These are phyloP conservation scores for Fomitopsis serialis DNA, from an alignment of 768 basidiomycete genomes.

Conservation along the genomic window DNA sequence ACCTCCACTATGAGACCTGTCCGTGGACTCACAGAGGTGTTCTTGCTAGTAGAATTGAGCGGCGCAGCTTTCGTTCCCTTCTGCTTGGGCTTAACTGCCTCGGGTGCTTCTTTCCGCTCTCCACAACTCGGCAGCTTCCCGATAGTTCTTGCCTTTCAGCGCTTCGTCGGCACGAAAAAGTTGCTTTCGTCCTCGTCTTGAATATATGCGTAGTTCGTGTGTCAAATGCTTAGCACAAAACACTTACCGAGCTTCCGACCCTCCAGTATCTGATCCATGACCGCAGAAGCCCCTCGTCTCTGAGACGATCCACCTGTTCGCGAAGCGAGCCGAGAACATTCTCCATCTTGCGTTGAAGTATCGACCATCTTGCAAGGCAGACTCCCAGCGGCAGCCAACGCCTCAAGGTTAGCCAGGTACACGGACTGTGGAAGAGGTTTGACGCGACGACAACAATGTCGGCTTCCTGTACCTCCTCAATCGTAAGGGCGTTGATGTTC, in stretches of 20 bases:
- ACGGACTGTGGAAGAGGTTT: constrained; percentile 76
- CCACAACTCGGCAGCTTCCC: constrained; percentile 45
- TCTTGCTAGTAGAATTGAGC: background rate
- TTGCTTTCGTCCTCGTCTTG: constrained; percentile 49
- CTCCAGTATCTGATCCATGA: constrained; percentile 59
- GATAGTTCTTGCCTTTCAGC: constrained; percentile 75
- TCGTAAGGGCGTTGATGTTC: constrained; percentile 65
- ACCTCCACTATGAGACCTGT: constrained; percentile 49
- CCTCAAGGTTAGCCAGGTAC: constrained; percentile 72
- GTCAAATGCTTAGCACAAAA: background rate
- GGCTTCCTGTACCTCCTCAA: constrained; percentile 72
- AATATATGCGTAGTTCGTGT: constrained; percentile 12
- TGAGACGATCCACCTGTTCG: constrained; percentile 63
- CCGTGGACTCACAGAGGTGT: constrained; percentile 3
- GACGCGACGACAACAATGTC: constrained; percentile 86
- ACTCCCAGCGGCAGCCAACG: constrained; percentile 60
- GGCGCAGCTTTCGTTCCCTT: background rate
- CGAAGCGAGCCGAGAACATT: constrained; percentile 51
- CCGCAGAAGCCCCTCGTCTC: constrained; percentile 59
- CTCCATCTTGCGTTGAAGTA: constrained; percentile 86
- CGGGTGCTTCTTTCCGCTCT: constrained; percentile 5
- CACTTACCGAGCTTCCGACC: constrained; percentile 54
- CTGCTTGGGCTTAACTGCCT: background rate
- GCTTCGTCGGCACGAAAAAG: constrained; percentile 46
- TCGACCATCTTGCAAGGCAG: constrained; percentile 79